Conservation (phyloP, 176 grass and related monocot species). For the Carex myosuroides region DNA sequence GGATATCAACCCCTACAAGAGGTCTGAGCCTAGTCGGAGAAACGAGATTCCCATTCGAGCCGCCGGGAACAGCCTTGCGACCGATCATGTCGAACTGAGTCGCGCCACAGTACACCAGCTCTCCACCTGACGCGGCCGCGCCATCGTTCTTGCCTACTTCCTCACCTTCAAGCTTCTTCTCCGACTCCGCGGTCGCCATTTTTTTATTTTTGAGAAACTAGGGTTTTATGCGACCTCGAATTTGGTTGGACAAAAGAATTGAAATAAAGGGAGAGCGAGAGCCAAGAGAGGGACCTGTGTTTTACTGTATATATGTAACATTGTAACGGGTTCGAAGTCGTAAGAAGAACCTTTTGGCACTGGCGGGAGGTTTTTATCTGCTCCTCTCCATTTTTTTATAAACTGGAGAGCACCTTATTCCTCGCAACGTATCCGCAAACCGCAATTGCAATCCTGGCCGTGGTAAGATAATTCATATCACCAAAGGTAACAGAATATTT, state of each 20-base stretch:
- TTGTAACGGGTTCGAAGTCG: slow-evolving; percentile 7
- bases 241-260: slow-evolving; percentile 34
- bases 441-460: background rate
- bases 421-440: background rate
- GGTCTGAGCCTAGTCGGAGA: slow-evolving; percentile 69
- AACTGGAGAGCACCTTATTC: background rate
- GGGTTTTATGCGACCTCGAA: slow-evolving; percentile 27
- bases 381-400: background rate
- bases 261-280: background rate
- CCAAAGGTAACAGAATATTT: too few relatives aligned
- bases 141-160: slow-evolving; percentile 23
- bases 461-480: too few relatives aligned
- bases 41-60: slow-evolving; percentile 44
- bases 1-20: slow-evolving; percentile 71
- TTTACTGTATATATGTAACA: background rate
- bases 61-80: slow-evolving; percentile 33
- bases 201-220: slow-evolving; percentile 12
- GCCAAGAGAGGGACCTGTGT: background rate
- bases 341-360: background rate
- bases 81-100: slow-evolving; percentile 69
- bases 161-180: slow-evolving; percentile 38
- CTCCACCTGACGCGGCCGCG: slow-evolving; percentile 27
- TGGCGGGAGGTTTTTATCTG: slow-evolving; percentile 10
- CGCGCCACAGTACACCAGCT: slow-evolving; percentile 78
- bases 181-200: slow-evolving; percentile 54